Conservation (phyloP, 2,329 filamentous ascomycete genomes). For the Trichoderma endophyticum region DNA sequence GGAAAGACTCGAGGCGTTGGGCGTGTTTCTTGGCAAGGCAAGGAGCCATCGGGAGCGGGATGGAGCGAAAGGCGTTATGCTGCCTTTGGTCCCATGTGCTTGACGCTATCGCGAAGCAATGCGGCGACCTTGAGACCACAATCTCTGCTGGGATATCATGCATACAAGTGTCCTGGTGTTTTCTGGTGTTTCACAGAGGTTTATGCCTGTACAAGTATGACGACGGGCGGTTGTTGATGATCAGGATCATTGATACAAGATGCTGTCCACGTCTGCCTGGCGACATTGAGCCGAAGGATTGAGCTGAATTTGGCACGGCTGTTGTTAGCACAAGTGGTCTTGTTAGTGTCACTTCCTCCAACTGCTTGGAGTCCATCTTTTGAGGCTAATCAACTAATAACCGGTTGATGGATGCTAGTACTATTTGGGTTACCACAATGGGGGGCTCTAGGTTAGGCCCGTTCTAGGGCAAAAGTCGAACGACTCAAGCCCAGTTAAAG, state of each 20-base stretch:
- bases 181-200: neutral
- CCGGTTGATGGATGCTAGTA: neutral
- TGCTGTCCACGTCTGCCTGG: neutral
- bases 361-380: neutral
- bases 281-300: neutral
- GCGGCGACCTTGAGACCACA: neutral
- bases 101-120: neutral
- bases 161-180: neutral
- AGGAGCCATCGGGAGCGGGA: neutral
- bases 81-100: neutral
- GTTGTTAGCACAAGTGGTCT: neutral
- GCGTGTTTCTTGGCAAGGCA: constrained; percentile 11
- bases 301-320: neutral
- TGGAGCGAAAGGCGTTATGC: neutral
- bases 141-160: neutral
- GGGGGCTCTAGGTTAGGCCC: neutral
- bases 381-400: neutral
- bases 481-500: neutral
- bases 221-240: neutral
- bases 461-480: neutral
- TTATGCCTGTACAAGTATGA: neutral
- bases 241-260: neutral
- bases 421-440: neutral
- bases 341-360: neutral
- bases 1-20: neutral